Conservation (phyloP, 1,139 yeast genomes). For the Sugiyamaella grinbergsii region DNA sequence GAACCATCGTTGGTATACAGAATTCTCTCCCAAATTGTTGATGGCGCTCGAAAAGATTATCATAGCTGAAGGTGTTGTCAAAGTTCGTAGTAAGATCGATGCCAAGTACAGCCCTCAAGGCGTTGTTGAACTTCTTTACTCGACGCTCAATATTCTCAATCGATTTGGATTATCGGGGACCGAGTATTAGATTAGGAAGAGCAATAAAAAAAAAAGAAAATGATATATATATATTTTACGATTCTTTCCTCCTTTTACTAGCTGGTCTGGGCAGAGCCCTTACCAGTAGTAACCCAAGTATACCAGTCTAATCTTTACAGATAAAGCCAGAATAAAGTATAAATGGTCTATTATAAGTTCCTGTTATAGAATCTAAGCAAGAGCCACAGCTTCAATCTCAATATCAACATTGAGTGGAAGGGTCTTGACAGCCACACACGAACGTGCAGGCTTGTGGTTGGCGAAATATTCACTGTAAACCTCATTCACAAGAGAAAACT, state of each 20-base stretch:
- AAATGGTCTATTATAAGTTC: background rate
- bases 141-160: conserved; percentile 53
- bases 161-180: conserved; percentile 48
- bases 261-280: conserved; percentile 2
- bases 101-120: conserved; percentile 72
- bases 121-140: conserved; percentile 60
- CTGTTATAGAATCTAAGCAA: conserved; percentile 48
- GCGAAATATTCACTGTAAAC: conserved; percentile 81
- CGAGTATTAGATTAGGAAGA: conserved; percentile 33
- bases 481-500: conserved; percentile 78
- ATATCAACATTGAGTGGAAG: conserved; percentile 80
- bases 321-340: no score
- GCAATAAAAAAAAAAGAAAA: background rate
- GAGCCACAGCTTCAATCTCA: conserved; percentile 76
- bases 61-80: conserved; percentile 74
- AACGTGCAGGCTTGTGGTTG: conserved; percentile 90
- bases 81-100: conserved; percentile 72
- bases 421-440: conserved; percentile 87
- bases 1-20: conserved; percentile 97
- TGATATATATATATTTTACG: background rate
- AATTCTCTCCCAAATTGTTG: conserved; percentile 72
- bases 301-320: no score
- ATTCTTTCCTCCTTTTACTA: background rate
- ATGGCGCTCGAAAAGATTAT: conserved; percentile 60
- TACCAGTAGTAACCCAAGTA: no score